Conservation (phyloP, 2,329 filamentous ascomycete genomes). For the Exophiala oligosperma region DNA sequence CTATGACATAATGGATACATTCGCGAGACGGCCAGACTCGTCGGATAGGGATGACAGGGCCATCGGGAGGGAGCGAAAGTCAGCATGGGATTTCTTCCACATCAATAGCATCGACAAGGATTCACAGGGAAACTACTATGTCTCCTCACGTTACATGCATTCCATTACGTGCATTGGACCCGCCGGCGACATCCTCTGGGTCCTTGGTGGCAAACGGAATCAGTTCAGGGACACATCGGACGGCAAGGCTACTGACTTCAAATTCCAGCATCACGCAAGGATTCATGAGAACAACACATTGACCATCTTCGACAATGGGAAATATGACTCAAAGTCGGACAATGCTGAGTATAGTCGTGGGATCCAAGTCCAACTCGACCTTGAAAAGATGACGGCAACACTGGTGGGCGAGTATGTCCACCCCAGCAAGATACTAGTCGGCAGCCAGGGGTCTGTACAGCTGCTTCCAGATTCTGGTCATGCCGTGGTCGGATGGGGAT, state of each 20-base stretch:
- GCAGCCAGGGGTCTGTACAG: conserved; percentile 46
- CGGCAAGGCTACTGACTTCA: conserved; percentile 50
- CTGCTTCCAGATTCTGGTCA: conserved; percentile 41
- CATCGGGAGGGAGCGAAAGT: background rate
- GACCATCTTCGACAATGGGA: conserved; percentile 43
- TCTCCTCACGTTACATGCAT: conserved; percentile 45
- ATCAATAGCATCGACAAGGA: conserved; percentile 57
- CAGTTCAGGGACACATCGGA: conserved; percentile 43
- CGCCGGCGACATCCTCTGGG: conserved; percentile 46
- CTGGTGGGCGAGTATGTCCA: conserved; percentile 43
- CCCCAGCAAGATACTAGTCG: conserved; percentile 36
- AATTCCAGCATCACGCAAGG: conserved; percentile 55
- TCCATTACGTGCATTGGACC: conserved; percentile 48
- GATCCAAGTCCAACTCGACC: conserved; percentile 43
- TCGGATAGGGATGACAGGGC: background rate
- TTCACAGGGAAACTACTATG: conserved; percentile 43
- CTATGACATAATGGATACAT: conserved; percentile 31
- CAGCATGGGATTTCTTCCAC: conserved; percentile 56
- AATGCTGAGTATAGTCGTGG: conserved; percentile 41
- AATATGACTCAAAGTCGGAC: conserved; percentile 21
- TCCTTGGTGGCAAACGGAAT: conserved; percentile 49
- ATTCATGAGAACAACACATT: conserved; percentile 32
- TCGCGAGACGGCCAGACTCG: background rate
- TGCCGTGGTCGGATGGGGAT: conserved; percentile 51
- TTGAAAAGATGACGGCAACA: conserved; percentile 44